Percentiles rank a stretch among this genome's conserved stretches.
phyloP scores from a whole-genome alignment of 352 stramenopile genomes.

The Phytophthora megakarya region DNA sequence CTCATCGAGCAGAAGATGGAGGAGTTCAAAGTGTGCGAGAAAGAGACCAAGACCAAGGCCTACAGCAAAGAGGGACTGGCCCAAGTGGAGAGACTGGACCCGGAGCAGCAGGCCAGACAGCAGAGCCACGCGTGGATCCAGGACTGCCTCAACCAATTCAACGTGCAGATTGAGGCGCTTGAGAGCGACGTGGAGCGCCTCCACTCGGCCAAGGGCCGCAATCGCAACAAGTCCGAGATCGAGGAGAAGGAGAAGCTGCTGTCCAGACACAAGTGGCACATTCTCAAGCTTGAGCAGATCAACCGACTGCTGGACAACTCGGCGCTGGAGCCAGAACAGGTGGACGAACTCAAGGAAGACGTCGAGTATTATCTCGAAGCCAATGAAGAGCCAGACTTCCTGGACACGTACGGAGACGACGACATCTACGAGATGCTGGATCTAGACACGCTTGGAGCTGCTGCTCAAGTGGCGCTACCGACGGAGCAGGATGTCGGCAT shows the following conservation, averaged over 20 bases:
- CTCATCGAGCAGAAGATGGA: conserved; percentile 99
- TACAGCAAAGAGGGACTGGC: conserved; percentile 98
- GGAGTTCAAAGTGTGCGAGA: conserved; percentile 99
- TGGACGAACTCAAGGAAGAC: conserved; percentile 97
- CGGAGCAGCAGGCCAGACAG: conserved; percentile 82
- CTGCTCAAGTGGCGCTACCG: conserved; percentile 71
- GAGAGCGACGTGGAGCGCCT: conserved; percentile 85
- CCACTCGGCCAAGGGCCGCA: conserved; percentile 91
- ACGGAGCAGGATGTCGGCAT: conserved; percentile 76
- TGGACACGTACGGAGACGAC: conserved; percentile 90
- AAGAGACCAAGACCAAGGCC: conserved; percentile 99
- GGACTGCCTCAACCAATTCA: conserved; percentile 79
- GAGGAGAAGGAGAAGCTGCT: conserved; percentile 92
- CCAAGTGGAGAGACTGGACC: conserved; percentile 92
- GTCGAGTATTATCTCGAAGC: conserved; percentile 98
- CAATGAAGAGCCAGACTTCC: conserved; percentile 93
- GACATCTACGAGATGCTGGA: conserved; percentile 97
- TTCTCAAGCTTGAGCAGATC: conserved; percentile 98
- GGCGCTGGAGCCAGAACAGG: conserved; percentile 88
- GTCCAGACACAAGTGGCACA: conserved; percentile 95
- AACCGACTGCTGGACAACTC: conserved; percentile 98
- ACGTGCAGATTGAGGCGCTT: conserved; percentile 89
- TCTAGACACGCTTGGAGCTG: conserved; percentile 88
- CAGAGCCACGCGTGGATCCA: conserved; percentile 87
- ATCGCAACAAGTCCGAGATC: conserved; percentile 94